Percentiles rank a stretch among this genome's conserved stretches.
Evolutionary conservation across 768 basidiomycete genomes (phyloP).

Genomic region (Boletus bicolor): DNA sequence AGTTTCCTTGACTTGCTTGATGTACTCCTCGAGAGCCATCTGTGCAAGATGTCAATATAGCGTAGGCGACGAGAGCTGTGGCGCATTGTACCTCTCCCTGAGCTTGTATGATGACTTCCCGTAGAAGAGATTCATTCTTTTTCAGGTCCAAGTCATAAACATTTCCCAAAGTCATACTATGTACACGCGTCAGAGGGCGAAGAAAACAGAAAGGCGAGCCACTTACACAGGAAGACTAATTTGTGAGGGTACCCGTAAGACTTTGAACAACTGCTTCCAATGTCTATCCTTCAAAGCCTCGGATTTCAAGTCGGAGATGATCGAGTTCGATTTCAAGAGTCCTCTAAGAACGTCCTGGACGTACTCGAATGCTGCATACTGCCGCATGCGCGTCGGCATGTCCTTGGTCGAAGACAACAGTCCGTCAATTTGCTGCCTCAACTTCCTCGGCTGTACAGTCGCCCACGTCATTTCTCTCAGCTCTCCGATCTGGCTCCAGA

Average conservation of each 20-base stretch:
- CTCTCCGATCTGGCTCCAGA: constrained; percentile 92
- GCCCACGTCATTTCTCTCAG: constrained; percentile 87
- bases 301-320: constrained; percentile 93
- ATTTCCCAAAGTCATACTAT: constrained; percentile 90
- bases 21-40: constrained; percentile 95
- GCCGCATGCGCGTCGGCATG: constrained; percentile 98
- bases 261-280: constrained; percentile 97
- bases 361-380: constrained; percentile 98
- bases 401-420: constrained; percentile 92
- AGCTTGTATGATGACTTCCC: constrained; percentile 94
- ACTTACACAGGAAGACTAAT: constrained; percentile 73
- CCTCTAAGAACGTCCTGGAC: constrained; percentile 88
- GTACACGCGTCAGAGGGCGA: constrained; percentile 4
- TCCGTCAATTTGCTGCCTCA: constrained; percentile 92
- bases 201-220: constrained; percentile 8
- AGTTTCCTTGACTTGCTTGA: constrained; percentile 93
- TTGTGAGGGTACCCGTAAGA: constrained; percentile 67
- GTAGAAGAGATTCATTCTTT: constrained; percentile 86
- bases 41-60: constrained; percentile 34
- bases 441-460: constrained; percentile 89
- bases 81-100: constrained; percentile 77
- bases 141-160: constrained; percentile 97
- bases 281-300: constrained; percentile 97
- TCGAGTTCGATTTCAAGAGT: constrained; percentile 82
- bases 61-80: background rate